Evolutionary conservation across 176 grass and related monocot genomes (phyloP), one percentile per base, ranked within the genome.

Genomic region (Dendrocalamus sinicus): DNA sequence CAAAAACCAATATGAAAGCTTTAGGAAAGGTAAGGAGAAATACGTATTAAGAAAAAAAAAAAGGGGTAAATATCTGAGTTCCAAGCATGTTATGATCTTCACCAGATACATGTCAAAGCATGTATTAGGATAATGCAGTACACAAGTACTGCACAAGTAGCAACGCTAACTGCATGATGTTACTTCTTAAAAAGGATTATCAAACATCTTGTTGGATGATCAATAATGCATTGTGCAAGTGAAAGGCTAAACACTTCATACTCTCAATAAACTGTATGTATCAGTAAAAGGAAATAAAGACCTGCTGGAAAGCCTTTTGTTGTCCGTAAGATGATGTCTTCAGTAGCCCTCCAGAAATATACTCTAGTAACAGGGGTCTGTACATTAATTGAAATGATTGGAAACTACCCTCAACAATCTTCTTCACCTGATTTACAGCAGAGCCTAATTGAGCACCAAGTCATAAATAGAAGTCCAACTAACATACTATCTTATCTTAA

Each of bases 341-440:
- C 75, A 97, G 71, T 60, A 97, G 39, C 75, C 92, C 91, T 90
- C 90, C 85, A 81, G 62, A 65, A 37, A 88, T 77, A 70, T 91
- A 91, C 53, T 95, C 92, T n/a, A 90, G 86, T 84, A 97, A 76
- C 62, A 88, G 53, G 9, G 92, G 85, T 75, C 58, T 85, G 80
- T 97, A 97, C 92, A 95, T 95, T 50, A 46, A 73, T 77, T 90
- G 91, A 79, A 97, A 97, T 70, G 90, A 90, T 45, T 84, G 81
- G 78, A 97, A 91, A 87, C 87, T 97, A 86, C 92, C 95, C 22
- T 91, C 82, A 55, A 97, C 89, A 71, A 97, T 97, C 66, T 91
- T 93, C 80, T 91, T 94, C 37, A 97, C 95, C 95, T 97, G 84
- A 81, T 83, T 61, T 85, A 77, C 45, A 88, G 37, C 11, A 84